Evolutionary conservation across 805 yeast genomes (phyloP).

Genomic region (Nakazawaea wickerhamii): DNA sequence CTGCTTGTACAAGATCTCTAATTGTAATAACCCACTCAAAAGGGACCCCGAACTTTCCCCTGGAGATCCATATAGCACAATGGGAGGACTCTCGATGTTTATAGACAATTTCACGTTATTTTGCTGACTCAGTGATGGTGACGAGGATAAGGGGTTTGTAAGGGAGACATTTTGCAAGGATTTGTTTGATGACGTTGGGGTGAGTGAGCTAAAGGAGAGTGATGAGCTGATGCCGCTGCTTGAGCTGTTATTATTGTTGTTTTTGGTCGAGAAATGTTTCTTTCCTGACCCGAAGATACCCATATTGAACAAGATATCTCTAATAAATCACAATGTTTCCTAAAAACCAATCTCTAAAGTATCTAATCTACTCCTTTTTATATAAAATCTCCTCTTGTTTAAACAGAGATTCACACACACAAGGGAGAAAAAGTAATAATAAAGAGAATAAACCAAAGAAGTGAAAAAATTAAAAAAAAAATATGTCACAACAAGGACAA

Average conservation of each 20-base stretch:
- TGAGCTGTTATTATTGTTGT: not conserved
- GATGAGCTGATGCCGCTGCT: not conserved
- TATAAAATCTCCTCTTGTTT: no score
- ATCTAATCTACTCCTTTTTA: no score
- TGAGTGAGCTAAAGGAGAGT: conserved; percentile 5
- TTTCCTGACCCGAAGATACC: conserved; percentile 9
- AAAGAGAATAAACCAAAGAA: no score
- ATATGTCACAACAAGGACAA: no score
- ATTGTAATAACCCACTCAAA: conserved; percentile 68
- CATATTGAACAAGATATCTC: conserved; percentile 3
- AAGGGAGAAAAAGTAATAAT: no score
- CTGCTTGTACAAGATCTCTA: conserved; percentile 38
- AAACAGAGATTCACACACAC: no score
- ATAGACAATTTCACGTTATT: conserved; percentile 38
- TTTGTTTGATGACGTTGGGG: conserved; percentile 12
- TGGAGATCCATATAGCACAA: conserved; percentile 76
- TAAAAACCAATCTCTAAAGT: no score
- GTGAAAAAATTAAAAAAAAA: no score
- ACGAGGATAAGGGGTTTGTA: not conserved
- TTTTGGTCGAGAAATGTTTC: not conserved
- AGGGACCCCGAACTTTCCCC: conserved; percentile 80
- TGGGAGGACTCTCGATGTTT: conserved; percentile 85
- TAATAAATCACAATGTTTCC: no score
- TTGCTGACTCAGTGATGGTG: not conserved
- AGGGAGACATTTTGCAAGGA: conserved; percentile 9